Conservation (phyloP, 2,329 filamentous ascomycete genomes). For the Penicillium rolfsii region DNA sequence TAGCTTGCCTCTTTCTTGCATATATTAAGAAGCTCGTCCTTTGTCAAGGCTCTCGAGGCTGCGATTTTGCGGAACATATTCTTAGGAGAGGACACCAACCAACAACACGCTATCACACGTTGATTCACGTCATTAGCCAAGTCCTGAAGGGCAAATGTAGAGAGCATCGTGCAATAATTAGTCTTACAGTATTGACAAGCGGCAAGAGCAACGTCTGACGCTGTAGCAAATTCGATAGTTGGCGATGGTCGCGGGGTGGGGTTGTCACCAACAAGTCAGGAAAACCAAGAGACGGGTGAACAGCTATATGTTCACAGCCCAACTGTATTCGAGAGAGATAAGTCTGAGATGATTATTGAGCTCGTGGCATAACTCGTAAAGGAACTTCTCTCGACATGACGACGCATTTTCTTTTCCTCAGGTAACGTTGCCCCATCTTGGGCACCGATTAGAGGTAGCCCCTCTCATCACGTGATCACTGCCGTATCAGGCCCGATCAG, state of each 20-base stretch:
- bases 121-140: background rate
- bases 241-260: background rate
- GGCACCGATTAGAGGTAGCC: background rate
- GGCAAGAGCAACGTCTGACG: background rate
- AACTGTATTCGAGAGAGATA: background rate
- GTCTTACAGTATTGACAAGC: slow-evolving; percentile 1
- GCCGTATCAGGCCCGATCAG: background rate
- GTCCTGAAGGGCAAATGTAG: background rate
- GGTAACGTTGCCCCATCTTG: slow-evolving; percentile 1
- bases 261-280: background rate
- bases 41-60: slow-evolving; percentile 3
- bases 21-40: slow-evolving; percentile 5
- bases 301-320: background rate
- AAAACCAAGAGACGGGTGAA: background rate
- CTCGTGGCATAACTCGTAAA: background rate
- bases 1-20: slow-evolving; percentile 4
- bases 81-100: background rate
- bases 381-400: slow-evolving; percentile 1
- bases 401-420: slow-evolving; percentile 4
- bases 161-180: background rate
- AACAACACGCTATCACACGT: background rate
- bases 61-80: slow-evolving; percentile 4
- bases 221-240: background rate
- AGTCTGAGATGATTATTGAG: background rate
- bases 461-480: background rate